Evolutionary conservation across 192 early-diverging fungal genomes (phyloP), one percentile per base, ranked within the genome.

Genomic region (Coemansia sp.): DNA sequence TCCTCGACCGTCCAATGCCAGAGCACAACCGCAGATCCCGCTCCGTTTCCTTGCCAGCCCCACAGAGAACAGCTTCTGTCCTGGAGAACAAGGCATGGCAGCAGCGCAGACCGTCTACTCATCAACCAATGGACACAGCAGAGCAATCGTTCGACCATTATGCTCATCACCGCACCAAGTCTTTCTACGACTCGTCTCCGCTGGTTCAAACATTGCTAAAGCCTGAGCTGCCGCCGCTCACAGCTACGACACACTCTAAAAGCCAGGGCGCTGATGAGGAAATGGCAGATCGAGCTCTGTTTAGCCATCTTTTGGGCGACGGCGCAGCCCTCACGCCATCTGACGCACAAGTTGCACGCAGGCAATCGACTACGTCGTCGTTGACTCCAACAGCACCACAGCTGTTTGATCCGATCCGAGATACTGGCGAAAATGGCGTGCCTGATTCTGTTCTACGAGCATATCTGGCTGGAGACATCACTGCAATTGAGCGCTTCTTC

Each of bases 401-500:
- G 45, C 52, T 71, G 26, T 83, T 83, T 56, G 80, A 83, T 49
- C 68, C 75, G 1, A 40, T 43, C 3, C 50, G 50, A 26, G 80
- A 83, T 43, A 65, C 68, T 0, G 80, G 75, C 59, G 71, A 74
- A 12, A 61, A 74, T 41, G 75, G 71, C 41, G 80, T 83, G 5
- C 80, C 80, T 0, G 80, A 83, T 32, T 70, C 80, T 48, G 80
- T 83, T 38, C 54, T 83, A 40, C 75, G 66, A 0, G 80, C 80
- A 8, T 83, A 77, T 58, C 48, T 83, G 67, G 75, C 71, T 9
- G 80, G 80, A 41, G 80, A 83, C 16, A 40, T 71, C 5, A 74
- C 65, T 8, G 80, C 80, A 1, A 70, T 83, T 32, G 80, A 83
- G 68, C 75, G 80, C 15, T 83, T 77, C 59, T 83, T 83, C 56